Conservation (phyloP, 345 rosid genomes). For the Salix udensis region DNA sequence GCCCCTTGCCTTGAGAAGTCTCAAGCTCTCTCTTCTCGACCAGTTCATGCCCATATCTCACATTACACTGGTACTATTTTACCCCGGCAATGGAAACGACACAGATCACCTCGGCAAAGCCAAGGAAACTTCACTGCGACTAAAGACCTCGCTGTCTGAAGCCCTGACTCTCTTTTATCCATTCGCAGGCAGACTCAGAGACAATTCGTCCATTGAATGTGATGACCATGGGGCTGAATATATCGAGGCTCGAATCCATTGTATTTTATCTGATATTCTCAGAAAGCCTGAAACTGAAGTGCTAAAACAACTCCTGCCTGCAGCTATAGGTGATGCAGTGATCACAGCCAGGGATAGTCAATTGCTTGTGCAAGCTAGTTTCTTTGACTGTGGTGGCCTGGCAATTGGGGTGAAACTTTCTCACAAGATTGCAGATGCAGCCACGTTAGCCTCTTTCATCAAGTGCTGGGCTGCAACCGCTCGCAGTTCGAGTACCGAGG, state of each 20-base stretch:
- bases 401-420: conserved; percentile 18
- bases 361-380: conserved; percentile 23
- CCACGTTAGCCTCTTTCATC: conserved; percentile 11
- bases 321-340: background rate
- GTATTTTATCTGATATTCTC: conserved; percentile 25
- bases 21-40: conserved; percentile 9
- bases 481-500: background rate
- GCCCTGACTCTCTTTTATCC: conserved; percentile 11
- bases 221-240: conserved; percentile 41
- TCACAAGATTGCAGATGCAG: conserved; percentile 24
- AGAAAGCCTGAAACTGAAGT: conserved; percentile 15
- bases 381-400: conserved; percentile 29
- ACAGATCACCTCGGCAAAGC: background rate
- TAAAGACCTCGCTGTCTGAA: conserved; percentile 10
- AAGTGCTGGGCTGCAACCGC: conserved; percentile 23
- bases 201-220: conserved; percentile 28
- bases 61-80: background rate
- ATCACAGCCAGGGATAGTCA: conserved; percentile 6
- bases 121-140: conserved; percentile 7
- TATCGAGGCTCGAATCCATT: conserved; percentile 28
- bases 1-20: background rate
- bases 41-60: background rate
- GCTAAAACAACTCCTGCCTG: conserved; percentile 24
- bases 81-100: background rate
- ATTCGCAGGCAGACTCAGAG: conserved; percentile 16